phyloP scores from a whole-genome alignment of 2,329 filamentous ascomycete genomes.

The Pyrenophora teres region DNA sequence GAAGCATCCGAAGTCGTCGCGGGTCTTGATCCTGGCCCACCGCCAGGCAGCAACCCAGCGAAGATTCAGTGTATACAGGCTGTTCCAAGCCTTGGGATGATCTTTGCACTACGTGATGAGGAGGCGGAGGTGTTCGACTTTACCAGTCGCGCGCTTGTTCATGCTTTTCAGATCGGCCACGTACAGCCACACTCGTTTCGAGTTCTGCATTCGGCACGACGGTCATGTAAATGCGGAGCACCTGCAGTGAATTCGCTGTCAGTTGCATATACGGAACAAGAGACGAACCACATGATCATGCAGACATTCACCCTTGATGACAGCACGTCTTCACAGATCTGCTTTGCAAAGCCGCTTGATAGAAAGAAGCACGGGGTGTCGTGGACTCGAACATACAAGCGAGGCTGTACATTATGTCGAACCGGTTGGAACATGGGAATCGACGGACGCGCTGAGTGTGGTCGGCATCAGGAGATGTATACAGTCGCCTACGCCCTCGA shows the following conservation, averaged over 20 bases:
- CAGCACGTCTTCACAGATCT: slow-evolving; percentile 58
- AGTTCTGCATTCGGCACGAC: slow-evolving; percentile 61
- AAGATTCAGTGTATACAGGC: slow-evolving; percentile 64
- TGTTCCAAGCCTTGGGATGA: slow-evolving; percentile 62
- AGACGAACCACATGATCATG: slow-evolving; percentile 66
- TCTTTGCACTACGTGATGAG: slow-evolving; percentile 63
- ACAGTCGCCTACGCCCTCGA: slow-evolving; percentile 33
- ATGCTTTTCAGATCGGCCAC: slow-evolving; percentile 64
- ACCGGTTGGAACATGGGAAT: slow-evolving; percentile 70
- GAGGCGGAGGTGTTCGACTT: slow-evolving; percentile 67
- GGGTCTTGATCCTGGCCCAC: slow-evolving; percentile 41
- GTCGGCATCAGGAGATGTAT: slow-evolving; percentile 64
- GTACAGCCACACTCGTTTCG: slow-evolving; percentile 65
- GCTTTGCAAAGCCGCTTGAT: slow-evolving; percentile 55
- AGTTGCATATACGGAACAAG: slow-evolving; percentile 64
- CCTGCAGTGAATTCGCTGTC: slow-evolving; percentile 66
- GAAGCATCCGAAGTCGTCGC: slow-evolving; percentile 42
- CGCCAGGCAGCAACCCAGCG: slow-evolving; percentile 44
- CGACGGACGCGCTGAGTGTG: slow-evolving; percentile 63
- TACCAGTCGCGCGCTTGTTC: slow-evolving; percentile 59
- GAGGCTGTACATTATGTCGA: slow-evolving; percentile 60
- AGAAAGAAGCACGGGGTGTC: slow-evolving; percentile 39
- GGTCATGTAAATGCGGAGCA: slow-evolving; percentile 59
- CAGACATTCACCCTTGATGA: slow-evolving; percentile 65
- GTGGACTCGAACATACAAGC: slow-evolving; percentile 49